Evolutionary conservation across 495 filamentous ascomycete species (phyloP).

Genomic region (Talaromyces ruber): DNA sequence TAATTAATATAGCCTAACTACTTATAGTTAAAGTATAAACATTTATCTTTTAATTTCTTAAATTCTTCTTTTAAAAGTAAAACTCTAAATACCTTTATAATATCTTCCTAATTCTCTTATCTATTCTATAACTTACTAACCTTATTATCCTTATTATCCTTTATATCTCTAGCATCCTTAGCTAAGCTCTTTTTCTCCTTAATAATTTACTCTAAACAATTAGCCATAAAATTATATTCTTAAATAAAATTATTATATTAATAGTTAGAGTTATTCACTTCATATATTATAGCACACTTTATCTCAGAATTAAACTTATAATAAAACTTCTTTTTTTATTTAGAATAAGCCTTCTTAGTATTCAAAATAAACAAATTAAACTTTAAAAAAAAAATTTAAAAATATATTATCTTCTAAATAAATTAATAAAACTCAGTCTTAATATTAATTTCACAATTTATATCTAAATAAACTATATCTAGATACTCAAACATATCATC

Average conservation of each 20-base stretch:
- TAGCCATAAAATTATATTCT: neutral
- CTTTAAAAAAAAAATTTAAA: conserved; percentile 5
- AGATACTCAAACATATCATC: neutral
- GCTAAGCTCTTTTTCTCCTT: neutral
- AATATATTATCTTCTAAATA: neutral
- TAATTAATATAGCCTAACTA: neutral
- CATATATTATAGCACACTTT: neutral
- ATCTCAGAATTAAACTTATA: neutral
- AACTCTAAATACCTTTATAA: neutral
- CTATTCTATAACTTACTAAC: neutral
- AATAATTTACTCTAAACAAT: neutral
- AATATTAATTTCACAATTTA: neutral
- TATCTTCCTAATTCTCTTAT: neutral
- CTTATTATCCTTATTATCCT: neutral
- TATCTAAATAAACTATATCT: neutral
- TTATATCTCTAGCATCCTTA: neutral
- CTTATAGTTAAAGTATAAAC: neutral
- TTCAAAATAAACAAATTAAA: conserved; percentile 5
- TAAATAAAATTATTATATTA: neutral
- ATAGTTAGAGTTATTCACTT: neutral
- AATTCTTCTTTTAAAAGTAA: neutral
- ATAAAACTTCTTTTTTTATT: conserved; percentile 5
- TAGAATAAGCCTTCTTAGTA: neutral
- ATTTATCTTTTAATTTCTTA: neutral
- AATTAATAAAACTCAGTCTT: conserved; percentile 5